A percentile compares a stretch with the other conserved stretches of the same genome.
Evolutionary conservation across 441 rosid species (phyloP).

Genomic region (Raphanus hybrid): DNA sequence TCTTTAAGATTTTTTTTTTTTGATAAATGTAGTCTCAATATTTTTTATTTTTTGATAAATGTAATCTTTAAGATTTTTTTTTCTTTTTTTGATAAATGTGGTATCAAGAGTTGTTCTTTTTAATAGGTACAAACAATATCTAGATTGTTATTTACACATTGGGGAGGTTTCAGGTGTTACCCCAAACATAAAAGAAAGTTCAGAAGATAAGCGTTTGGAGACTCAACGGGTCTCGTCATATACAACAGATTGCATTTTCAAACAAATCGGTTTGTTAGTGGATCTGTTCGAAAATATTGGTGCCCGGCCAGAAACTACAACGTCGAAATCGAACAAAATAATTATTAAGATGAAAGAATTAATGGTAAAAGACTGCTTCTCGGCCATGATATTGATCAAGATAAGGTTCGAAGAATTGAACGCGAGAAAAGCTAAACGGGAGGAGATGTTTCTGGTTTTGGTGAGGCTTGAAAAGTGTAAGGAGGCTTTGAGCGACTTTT

Average conservation of each 20-base stretch:
- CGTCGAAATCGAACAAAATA: slow-evolving; percentile 10
- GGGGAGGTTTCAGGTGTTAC: slow-evolving; percentile 20
- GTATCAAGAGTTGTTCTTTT: background rate
- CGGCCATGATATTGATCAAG: slow-evolving; percentile 25
- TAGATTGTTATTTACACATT: slow-evolving; percentile 16
- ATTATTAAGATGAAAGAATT: slow-evolving; percentile 2
- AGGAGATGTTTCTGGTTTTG: slow-evolving; percentile 1
- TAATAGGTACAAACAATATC: slow-evolving; percentile 31
- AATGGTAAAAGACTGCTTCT: slow-evolving; percentile 20
- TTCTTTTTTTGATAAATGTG: background rate
- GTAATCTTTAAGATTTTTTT: too few relatives aligned
- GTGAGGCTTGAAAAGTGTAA: slow-evolving; percentile 21
- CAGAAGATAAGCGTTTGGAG: slow-evolving; percentile 23
- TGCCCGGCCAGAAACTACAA: slow-evolving; percentile 13
- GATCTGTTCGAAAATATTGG: slow-evolving; percentile 21
- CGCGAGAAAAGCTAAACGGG: background rate
- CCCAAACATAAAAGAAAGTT: slow-evolving; percentile 5
- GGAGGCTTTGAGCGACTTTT: slow-evolving; percentile 28
- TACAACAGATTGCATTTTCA: slow-evolving; percentile 17
- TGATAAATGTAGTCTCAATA: too few relatives aligned
- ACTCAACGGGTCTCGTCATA: slow-evolving; percentile 10
- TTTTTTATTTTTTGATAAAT: too few relatives aligned
- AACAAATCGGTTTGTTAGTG: slow-evolving; percentile 20
- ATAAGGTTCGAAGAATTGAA: slow-evolving; percentile 31
- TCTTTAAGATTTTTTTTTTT: too few relatives aligned